Conservation (phyloP, 768 basidiomycete species). For the Hygrocybe punicea region DNA sequence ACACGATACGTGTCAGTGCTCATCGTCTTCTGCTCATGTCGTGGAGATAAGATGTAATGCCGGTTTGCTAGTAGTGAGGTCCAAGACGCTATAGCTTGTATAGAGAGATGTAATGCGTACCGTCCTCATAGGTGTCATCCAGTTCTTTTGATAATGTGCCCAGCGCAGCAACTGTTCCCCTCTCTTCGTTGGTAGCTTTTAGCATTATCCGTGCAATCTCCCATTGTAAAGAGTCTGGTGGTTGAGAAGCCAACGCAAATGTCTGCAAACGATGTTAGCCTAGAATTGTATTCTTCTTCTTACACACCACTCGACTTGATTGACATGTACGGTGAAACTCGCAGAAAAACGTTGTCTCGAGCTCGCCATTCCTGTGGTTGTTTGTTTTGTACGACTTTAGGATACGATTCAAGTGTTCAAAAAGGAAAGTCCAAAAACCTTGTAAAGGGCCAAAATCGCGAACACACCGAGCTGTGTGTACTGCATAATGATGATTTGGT, state of each 20-base stretch:
- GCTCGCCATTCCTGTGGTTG: constrained; percentile 21
- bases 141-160: background rate
- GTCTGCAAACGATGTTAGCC: background rate
- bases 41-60: background rate
- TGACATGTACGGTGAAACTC: constrained; percentile 2
- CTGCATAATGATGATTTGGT: too few species aligned
- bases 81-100: too few species aligned
- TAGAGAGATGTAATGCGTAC: background rate
- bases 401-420: constrained; percentile 36
- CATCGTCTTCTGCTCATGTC: background rate
- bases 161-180: background rate
- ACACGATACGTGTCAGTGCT: background rate
- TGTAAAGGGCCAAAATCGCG: constrained; percentile 39
- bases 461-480: too few species aligned
- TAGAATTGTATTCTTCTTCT: too few species aligned
- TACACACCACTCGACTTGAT: background rate
- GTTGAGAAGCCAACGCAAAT: background rate
- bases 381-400: constrained; percentile 35
- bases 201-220: background rate
- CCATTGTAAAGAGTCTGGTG: background rate
- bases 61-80: background rate
- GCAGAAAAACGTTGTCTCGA: constrained; percentile 4
- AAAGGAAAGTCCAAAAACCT: constrained; percentile 39
- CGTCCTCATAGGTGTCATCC: background rate
- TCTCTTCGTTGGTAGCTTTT: background rate